Conservation (phyloP, 2,329 filamentous ascomycete genomes). For the Trichophyton simii region DNA sequence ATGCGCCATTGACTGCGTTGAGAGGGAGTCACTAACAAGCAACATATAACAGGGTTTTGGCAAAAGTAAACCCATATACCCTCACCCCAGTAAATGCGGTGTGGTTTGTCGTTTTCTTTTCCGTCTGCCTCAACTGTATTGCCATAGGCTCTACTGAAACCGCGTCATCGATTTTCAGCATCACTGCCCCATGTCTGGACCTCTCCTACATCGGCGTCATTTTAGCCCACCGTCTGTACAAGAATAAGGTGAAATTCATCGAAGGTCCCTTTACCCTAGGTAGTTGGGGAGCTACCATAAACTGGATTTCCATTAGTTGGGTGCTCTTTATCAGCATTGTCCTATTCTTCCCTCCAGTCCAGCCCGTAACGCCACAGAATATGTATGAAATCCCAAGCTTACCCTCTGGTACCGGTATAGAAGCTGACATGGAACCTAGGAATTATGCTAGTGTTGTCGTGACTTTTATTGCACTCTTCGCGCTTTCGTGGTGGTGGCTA, state of each 20-base stretch:
- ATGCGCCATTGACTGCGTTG: not conserved
- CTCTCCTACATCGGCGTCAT: conserved; percentile 49
- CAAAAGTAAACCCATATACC: conserved; percentile 41
- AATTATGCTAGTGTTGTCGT: conserved; percentile 40
- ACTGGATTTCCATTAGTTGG: conserved; percentile 47
- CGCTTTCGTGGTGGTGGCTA: conserved; percentile 38
- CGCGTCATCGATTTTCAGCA: conserved; percentile 39
- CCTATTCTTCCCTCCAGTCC: conserved; percentile 41
- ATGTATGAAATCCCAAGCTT: conserved; percentile 26
- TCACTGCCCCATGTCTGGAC: conserved; percentile 42
- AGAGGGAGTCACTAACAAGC: not conserved
- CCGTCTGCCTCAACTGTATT: conserved; percentile 39
- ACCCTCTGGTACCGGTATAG: not conserved
- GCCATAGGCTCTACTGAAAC: conserved; percentile 34
- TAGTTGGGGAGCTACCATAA: conserved; percentile 43
- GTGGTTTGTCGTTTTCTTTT: conserved; percentile 51
- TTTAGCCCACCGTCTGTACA: conserved; percentile 44
- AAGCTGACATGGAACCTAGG: conserved; percentile 19
- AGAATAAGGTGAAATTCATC: conserved; percentile 40
- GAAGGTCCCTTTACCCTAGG: conserved; percentile 48
- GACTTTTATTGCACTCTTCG: conserved; percentile 38
- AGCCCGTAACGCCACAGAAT: conserved; percentile 37
- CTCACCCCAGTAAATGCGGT: conserved; percentile 51
- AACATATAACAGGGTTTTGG: conserved; percentile 34
- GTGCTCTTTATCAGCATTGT: conserved; percentile 50